Conservation (phyloP, 345 rosid genomes). For the Eucalyptus marginata region DNA sequence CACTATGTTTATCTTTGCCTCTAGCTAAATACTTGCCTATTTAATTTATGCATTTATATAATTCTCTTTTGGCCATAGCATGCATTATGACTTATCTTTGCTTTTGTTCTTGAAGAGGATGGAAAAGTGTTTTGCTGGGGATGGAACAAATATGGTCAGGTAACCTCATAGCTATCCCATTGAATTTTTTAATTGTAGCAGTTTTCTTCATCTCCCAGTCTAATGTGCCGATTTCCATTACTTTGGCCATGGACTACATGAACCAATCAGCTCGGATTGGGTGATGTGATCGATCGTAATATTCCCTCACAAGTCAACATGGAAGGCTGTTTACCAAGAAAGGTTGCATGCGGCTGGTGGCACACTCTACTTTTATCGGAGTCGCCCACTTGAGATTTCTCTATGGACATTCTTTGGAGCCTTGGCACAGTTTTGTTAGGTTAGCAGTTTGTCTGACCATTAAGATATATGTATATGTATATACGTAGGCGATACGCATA, state of each 20-base stretch:
- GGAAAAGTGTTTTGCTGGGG: slow-evolving; percentile 89
- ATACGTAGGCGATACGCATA: not conserved
- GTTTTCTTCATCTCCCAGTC: not conserved
- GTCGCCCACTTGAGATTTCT: slow-evolving; percentile 30
- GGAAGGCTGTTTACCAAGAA: slow-evolving; percentile 49
- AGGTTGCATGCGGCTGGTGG: slow-evolving; percentile 97
- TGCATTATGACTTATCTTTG: not conserved
- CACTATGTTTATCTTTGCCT: not conserved
- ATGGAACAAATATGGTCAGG: slow-evolving; percentile 99
- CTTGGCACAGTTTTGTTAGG: slow-evolving; percentile 53
- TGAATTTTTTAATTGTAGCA: not conserved
- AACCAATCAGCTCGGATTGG: slow-evolving; percentile 71
- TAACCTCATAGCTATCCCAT: not conserved
- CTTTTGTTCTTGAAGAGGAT: slow-evolving; percentile 44
- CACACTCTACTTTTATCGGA: slow-evolving; percentile 83
- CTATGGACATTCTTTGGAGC: not conserved
- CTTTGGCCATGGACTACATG: not conserved
- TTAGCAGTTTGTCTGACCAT: slow-evolving; percentile 8
- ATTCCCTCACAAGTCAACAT: slow-evolving; percentile 54
- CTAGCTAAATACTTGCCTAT: not conserved
- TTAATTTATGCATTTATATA: not conserved
- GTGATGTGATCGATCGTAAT: slow-evolving; percentile 85
- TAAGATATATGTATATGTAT: slow-evolving; percentile 1
- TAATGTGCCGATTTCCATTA: not conserved
- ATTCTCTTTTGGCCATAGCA: not conserved